These are phyloP conservation scores for Lasiosphaeria hispida DNA, from an alignment of 495 filamentous ascomycete species.

Conservation along the genomic window DNA sequence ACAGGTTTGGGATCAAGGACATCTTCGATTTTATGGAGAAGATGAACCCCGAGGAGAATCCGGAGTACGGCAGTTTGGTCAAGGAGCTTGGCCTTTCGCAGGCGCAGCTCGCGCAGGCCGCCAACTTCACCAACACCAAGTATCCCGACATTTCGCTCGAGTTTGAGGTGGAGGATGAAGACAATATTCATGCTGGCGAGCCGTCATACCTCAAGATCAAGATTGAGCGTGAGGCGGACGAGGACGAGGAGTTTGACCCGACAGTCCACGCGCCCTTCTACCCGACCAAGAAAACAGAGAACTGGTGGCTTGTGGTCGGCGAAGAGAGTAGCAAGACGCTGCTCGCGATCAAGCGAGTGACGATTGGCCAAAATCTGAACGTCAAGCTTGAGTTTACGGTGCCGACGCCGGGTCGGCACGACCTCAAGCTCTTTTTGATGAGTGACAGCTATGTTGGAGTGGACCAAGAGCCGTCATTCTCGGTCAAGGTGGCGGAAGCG, in stretches of 20 bases:
- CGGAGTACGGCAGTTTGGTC: slow-evolving; percentile 70
- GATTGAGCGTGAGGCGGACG: slow-evolving; percentile 79
- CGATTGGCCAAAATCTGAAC: slow-evolving; percentile 73
- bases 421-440: slow-evolving; percentile 91
- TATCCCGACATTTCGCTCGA: slow-evolving; percentile 92
- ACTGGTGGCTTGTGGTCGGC: slow-evolving; percentile 93
- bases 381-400: slow-evolving; percentile 84
- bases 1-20: slow-evolving; percentile 77
- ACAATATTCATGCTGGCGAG: slow-evolving; percentile 72
- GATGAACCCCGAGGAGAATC: slow-evolving; percentile 91
- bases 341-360: slow-evolving; percentile 91
- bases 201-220: slow-evolving; percentile 82
- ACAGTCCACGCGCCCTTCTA: slow-evolving; percentile 96
- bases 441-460: slow-evolving; percentile 97
- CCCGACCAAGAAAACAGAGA: slow-evolving; percentile 90
- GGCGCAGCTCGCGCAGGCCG: slow-evolving; percentile 81
- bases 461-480: slow-evolving; percentile 90
- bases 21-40: slow-evolving; percentile 98
- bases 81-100: slow-evolving; percentile 75
- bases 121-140: slow-evolving; percentile 91
- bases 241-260: slow-evolving; percentile 70
- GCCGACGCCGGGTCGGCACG: slow-evolving; percentile 77
- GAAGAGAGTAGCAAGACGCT: slow-evolving; percentile 83
- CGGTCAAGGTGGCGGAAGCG: slow-evolving; percentile 79
- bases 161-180: slow-evolving; percentile 79